A percentile compares a stretch with the other conserved stretches of the same genome.
These are phyloP conservation scores for Leccinum rimulosum DNA, from an alignment of 768 basidiomycete species.

Conservation along the genomic window DNA sequence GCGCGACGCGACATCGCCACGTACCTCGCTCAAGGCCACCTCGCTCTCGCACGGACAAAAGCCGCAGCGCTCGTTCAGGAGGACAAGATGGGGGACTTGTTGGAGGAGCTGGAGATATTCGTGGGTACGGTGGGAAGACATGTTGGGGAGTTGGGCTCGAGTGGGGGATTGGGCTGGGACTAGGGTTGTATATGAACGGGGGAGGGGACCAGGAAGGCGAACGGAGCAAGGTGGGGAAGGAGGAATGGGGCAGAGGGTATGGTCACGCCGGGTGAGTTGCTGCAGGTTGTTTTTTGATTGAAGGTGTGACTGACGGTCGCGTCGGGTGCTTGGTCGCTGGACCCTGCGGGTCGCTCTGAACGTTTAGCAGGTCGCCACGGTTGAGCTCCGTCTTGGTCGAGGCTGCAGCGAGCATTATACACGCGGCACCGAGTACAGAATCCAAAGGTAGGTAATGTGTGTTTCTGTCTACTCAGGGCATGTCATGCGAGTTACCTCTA, in stretches of 20 bases:
- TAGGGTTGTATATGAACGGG: background rate
- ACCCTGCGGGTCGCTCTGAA: background rate
- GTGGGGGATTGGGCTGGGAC: slow-evolving; percentile 3
- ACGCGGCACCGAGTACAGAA: slow-evolving; percentile 52
- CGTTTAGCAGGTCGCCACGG: slow-evolving; percentile 29
- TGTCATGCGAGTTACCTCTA: background rate
- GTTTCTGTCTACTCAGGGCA: background rate
- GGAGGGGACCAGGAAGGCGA: background rate
- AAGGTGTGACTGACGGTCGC: slow-evolving; percentile 2
- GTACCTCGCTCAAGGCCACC: slow-evolving; percentile 57
- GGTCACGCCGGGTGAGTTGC: slow-evolving; percentile 32
- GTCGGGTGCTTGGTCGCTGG: slow-evolving; percentile 2
- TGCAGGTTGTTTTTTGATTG: background rate
- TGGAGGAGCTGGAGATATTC: slow-evolving; percentile 65
- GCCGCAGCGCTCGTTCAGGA: slow-evolving; percentile 65
- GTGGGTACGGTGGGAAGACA: slow-evolving; percentile 60
- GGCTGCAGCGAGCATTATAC: slow-evolving; percentile 67
- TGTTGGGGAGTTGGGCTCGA: slow-evolving; percentile 50
- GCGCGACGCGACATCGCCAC: slow-evolving; percentile 68
- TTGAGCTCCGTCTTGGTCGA: slow-evolving; percentile 57
- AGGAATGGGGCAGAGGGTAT: slow-evolving; percentile 10
- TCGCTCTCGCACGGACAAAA: slow-evolving; percentile 67
- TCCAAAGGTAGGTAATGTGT: slow-evolving; percentile 49
- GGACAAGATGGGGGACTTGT: slow-evolving; percentile 57
- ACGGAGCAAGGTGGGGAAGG: background rate